Conservation (phyloP, 2,329 filamentous ascomycete genomes). For the Cladosporium sphaerospermum region DNA sequence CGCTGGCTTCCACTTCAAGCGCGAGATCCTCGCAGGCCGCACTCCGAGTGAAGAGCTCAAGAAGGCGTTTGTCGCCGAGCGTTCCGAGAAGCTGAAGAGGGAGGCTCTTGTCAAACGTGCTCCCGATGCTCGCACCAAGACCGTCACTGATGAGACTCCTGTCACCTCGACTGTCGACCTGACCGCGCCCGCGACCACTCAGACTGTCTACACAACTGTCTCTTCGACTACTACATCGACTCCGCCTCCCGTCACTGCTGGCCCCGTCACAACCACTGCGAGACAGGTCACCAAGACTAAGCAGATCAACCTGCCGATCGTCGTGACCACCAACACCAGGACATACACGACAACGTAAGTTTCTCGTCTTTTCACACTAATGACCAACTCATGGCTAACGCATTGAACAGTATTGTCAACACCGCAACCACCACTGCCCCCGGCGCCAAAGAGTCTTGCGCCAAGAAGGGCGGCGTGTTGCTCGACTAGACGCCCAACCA, state of each 20-base stretch:
- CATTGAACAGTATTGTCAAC: slow-evolving; percentile 8
- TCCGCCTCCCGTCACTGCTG: slow-evolving; percentile 7
- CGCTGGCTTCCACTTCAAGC: slow-evolving; percentile 19
- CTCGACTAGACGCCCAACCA: neutral
- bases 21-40: slow-evolving; percentile 18
- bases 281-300: slow-evolving; percentile 25
- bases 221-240: slow-evolving; percentile 21
- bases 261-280: slow-evolving; percentile 15
- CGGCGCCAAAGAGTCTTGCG: slow-evolving; percentile 5
- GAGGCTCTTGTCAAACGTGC: slow-evolving; percentile 26
- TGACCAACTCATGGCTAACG: neutral
- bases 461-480: slow-evolving; percentile 3
- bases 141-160: slow-evolving; percentile 27
- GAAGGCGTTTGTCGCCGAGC: slow-evolving; percentile 18
- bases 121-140: slow-evolving; percentile 31
- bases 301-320: slow-evolving; percentile 13
- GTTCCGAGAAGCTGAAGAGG: slow-evolving; percentile 14
- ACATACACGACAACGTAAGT: slow-evolving; percentile 19
- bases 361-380: slow-evolving; percentile 6
- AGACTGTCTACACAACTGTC: slow-evolving; percentile 21
- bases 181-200: slow-evolving; percentile 16
- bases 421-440: slow-evolving; percentile 13
- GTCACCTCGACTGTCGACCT: slow-evolving; percentile 16
- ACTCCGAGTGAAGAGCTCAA: slow-evolving; percentile 16
- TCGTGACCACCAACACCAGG: slow-evolving; percentile 20